A percentile compares a stretch with the other conserved stretches of the same genome.
Evolutionary conservation across 106 monocot species (phyloP).

Genomic region (Dendrobium huoshanense): DNA sequence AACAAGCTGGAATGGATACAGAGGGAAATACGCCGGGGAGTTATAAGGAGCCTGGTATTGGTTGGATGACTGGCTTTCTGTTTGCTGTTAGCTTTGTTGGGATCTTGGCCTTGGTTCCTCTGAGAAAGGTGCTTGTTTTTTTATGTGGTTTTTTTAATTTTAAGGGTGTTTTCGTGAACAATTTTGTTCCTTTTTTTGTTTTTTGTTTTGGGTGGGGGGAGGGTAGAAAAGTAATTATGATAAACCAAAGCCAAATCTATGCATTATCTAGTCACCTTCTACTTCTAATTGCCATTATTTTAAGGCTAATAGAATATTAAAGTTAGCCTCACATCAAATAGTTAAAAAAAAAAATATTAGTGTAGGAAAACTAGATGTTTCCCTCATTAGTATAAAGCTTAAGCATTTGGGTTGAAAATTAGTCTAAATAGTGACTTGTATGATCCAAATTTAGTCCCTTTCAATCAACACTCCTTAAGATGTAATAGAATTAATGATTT

Average conservation of each 20-base stretch:
- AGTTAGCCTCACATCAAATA: background rate
- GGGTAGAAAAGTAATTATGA: background rate
- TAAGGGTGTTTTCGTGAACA: background rate
- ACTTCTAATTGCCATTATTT: too few species aligned
- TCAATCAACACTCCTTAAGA: too few species aligned
- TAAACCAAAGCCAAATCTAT: background rate
- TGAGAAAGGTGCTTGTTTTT: slow-evolving; percentile 68
- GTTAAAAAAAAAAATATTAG: too few species aligned
- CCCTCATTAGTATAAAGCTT: too few species aligned
- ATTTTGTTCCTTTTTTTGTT: background rate
- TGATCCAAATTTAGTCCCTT: too few species aligned
- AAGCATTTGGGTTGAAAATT: too few species aligned
- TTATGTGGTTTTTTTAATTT: background rate
- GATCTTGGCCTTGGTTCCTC: slow-evolving; percentile 72
- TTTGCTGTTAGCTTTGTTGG: slow-evolving; percentile 84
- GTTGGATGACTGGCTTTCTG: slow-evolving; percentile 92
- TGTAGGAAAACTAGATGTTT: too few species aligned
- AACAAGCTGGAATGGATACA: slow-evolving; percentile 76
- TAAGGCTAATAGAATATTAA: too few species aligned
- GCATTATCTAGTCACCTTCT: background rate
- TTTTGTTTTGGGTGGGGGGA: too few species aligned
- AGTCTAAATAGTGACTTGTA: too few species aligned
- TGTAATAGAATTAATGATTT: too few species aligned
- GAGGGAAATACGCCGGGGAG: slow-evolving; percentile 86
- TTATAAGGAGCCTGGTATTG: slow-evolving; percentile 88